Conservation (phyloP, 192 early-diverging fungal species). For the Spizellomyces punctatus region DNA sequence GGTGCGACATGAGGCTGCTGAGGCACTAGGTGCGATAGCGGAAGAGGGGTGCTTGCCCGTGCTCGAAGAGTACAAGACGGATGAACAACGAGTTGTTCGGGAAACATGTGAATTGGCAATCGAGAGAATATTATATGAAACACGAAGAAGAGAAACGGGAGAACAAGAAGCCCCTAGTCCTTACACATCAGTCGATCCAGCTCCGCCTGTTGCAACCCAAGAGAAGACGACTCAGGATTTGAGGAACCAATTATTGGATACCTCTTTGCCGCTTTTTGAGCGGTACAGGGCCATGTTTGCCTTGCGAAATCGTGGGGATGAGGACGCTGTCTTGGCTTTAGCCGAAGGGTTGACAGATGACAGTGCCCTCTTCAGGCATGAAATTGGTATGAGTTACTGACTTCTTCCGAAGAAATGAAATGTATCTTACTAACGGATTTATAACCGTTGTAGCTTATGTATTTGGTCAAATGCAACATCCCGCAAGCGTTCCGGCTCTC, state of each 20-base stretch:
- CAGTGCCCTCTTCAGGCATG: conserved; percentile 87
- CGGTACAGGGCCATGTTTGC: conserved; percentile 96
- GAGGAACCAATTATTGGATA: conserved; percentile 64
- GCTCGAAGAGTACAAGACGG: conserved; percentile 73
- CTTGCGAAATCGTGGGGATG: conserved; percentile 82
- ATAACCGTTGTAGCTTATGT: conserved; percentile 68
- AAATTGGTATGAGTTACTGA: conserved; percentile 52
- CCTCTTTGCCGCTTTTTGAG: conserved; percentile 78
- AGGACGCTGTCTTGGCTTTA: conserved; percentile 81
- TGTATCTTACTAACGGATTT: too few species aligned
- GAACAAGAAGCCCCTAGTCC: conserved; percentile 13
- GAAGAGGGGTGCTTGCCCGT: conserved; percentile 64
- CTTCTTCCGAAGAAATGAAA: not conserved
- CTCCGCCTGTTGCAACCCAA: conserved; percentile 69
- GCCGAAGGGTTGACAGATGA: conserved; percentile 81
- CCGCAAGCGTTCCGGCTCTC: conserved; percentile 83
- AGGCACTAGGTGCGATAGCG: conserved; percentile 93
- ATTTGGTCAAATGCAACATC: conserved; percentile 97
- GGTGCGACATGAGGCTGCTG: conserved; percentile 98
- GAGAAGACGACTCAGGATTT: conserved; percentile 68
- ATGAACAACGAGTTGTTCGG: conserved; percentile 68
- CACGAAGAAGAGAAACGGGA: conserved; percentile 34
- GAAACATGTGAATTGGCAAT: conserved; percentile 93
- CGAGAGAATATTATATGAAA: conserved; percentile 80
- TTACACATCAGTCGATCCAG: conserved; percentile 90